phyloP scores from a whole-genome alignment of 1,284 basidiomycete species.

The Rhodotorula sp. region DNA sequence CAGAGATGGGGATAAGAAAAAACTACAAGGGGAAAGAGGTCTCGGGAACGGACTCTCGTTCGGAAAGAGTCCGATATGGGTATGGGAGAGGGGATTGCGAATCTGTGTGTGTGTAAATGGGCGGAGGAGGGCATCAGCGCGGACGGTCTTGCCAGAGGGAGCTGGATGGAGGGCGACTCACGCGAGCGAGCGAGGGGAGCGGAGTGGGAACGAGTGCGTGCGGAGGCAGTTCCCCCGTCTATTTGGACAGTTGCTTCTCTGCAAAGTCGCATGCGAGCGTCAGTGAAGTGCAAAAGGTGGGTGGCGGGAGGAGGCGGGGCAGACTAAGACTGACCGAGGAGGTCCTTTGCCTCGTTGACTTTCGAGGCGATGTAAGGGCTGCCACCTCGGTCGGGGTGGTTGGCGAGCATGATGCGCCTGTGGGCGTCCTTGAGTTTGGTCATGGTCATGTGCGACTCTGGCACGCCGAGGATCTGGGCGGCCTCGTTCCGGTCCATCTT shows the following conservation, averaged over 20 bases:
- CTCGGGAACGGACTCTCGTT: neutral
- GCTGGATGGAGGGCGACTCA: no score
- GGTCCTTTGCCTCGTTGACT: slow-evolving; percentile 75
- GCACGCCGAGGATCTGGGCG: slow-evolving; percentile 84
- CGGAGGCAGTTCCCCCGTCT: neutral
- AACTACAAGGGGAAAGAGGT: neutral
- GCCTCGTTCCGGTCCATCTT: slow-evolving; percentile 98
- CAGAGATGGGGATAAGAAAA: neutral
- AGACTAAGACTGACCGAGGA: neutral
- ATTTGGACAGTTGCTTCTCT: slow-evolving; percentile 42
- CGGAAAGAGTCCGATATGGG: neutral
- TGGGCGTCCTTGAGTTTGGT: slow-evolving; percentile 82
- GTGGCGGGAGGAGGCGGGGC: no score
- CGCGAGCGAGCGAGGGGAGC: neutral
- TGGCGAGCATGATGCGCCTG: slow-evolving; percentile 87
- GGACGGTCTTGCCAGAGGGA: neutral
- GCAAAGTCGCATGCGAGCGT: slow-evolving; percentile 1
- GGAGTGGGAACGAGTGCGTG: neutral
- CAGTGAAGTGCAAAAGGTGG: neutral
- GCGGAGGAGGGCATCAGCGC: neutral
- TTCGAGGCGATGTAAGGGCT: slow-evolving; percentile 97
- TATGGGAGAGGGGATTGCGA: neutral
- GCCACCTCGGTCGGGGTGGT: slow-evolving; percentile 94
- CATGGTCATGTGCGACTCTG: slow-evolving; percentile 70
- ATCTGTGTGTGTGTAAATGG: no score